Evolutionary conservation across 768 basidiomycete species (phyloP).

Genomic region (Lepiota venenata): DNA sequence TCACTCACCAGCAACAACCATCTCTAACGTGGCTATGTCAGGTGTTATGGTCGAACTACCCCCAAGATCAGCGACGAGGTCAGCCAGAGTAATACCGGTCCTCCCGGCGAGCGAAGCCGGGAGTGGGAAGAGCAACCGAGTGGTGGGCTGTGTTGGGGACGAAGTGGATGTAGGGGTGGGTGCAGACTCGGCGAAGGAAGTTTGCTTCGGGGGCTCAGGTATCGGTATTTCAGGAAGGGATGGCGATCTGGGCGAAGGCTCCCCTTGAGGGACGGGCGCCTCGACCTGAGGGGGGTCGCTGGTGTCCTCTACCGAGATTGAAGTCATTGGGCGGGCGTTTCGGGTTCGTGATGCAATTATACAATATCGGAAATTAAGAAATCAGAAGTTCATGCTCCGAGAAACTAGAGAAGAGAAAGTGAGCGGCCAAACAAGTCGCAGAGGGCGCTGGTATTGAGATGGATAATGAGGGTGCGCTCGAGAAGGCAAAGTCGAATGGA

Average conservation of each 20-base stretch:
- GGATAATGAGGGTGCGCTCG: background rate
- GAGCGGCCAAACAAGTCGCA: background rate
- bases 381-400: slow-evolving; percentile 30
- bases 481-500: background rate
- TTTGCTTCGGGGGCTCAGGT: slow-evolving; percentile 1
- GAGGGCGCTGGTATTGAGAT: background rate
- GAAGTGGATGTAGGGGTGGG: background rate
- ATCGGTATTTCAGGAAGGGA: background rate
- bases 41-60: slow-evolving; percentile 34
- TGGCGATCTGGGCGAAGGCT: background rate
- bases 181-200: background rate
- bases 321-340: slow-evolving; percentile 8
- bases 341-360: slow-evolving; percentile 16
- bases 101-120: slow-evolving; percentile 3
- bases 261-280: slow-evolving; percentile 2
- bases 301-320: background rate
- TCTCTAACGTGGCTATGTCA: slow-evolving; percentile 53
- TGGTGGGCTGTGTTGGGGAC: background rate
- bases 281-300: slow-evolving; percentile 3
- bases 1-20: slow-evolving; percentile 56
- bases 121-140: slow-evolving; percentile 7
- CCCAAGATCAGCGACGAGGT: slow-evolving; percentile 33
- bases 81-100: slow-evolving; percentile 35
- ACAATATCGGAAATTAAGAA: slow-evolving; percentile 17
- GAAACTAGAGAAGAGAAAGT: slow-evolving; percentile 5